Evolutionary conservation across 768 basidiomycete genomes (phyloP), one percentile per base, ranked within the genome.

Genomic region (Tephrocybe sp.): DNA sequence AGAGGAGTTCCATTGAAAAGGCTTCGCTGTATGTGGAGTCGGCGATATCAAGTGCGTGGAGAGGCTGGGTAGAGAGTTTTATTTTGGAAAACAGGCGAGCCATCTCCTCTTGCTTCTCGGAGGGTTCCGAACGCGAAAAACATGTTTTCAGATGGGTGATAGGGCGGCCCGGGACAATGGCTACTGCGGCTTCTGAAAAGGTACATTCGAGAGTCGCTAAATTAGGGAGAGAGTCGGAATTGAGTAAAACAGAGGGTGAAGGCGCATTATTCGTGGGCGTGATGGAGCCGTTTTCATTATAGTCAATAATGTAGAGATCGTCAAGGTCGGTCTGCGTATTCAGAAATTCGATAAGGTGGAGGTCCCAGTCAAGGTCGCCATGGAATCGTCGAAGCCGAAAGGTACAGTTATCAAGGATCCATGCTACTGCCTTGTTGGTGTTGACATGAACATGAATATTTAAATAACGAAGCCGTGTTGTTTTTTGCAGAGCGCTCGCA

Each of bases 301-400:
- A 78, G 60, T 80, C 78, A 46, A 72, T 57, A 31, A 80, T 69
- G 51, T 69, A 77, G 20, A 85, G 70, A 54, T 83, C 80, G 52
- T 71, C 60, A 23, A 84, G 72, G 26, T 68, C 66, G 16, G 44
- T 53, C 59, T 85, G 83, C 0, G 66, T 61, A 44, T 74, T 71
- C 5, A 85, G 70, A 58, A 85, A 85, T 16, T 69, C 61, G 38
- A 79, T 68, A 30, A 87, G 79, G 53, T 75, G 60, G 13, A 55
- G 51, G 58, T 85, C 83, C 85, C 85, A 87, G 53, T 77, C 73
- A 38, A 87, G 71, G 61, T 87, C 85, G 60, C 83, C 85, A 55
- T 82, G 79, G 52, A 87, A 83, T 14, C 70, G 72, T 31, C 68
- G 74, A n/a, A 87, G 79, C 30, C 68, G 77, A 57, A 86, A 87